These are phyloP conservation scores for Henckelia pumila DNA, from an alignment of 257 asterid species.

Conservation along the genomic window DNA sequence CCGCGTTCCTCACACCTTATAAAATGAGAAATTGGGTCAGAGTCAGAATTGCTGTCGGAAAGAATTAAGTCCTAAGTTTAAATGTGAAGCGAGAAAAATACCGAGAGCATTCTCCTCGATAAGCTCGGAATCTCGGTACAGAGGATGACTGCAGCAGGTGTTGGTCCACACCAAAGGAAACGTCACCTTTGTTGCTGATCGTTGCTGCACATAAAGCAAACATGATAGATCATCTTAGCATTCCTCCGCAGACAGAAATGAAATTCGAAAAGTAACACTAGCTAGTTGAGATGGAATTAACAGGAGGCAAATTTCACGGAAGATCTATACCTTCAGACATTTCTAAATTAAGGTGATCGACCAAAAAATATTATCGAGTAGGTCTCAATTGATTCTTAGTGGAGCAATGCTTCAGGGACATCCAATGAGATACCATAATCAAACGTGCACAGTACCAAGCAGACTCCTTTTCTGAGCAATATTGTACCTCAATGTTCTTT, in stretches of 20 bases:
- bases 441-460: background rate
- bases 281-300: background rate
- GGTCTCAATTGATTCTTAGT: background rate
- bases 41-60: background rate
- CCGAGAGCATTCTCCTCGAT: constrained; percentile 79
- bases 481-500: background rate
- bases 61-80: background rate
- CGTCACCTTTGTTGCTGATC: constrained; percentile 94
- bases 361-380: too few relatives aligned
- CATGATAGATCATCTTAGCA: background rate
- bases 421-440: background rate
- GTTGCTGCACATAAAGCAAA: constrained; percentile 56
- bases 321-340: background rate
- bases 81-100: constrained; percentile 30
- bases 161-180: constrained; percentile 97
- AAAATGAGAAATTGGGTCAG: constrained; percentile 16
- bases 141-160: constrained; percentile 99
- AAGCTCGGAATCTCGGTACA: constrained; percentile 86
- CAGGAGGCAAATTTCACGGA: background rate
- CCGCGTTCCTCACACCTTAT: constrained; percentile 89
- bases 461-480: background rate
- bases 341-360: background rate
- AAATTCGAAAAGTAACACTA: background rate
- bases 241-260: background rate
- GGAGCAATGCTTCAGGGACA: background rate